Evolutionary conservation across 192 early-diverging fungal species (phyloP), one percentile per base, ranked within the genome.

Genomic region (Linnemannia schmuckeri): DNA sequence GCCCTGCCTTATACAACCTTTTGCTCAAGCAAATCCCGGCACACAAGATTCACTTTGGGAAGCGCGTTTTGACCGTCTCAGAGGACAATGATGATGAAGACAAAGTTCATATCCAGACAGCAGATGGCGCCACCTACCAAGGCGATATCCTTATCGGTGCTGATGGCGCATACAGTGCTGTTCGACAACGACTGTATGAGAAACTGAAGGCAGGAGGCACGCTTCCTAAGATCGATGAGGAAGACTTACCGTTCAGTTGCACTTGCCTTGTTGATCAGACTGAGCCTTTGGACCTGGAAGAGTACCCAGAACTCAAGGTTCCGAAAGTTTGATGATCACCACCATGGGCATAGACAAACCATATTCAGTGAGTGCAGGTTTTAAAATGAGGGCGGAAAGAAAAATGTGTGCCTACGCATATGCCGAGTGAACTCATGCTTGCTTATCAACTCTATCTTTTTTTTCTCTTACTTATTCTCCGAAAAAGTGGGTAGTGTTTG

Each of bases 71-170:
- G 17, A 27, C 57, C 12, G 5, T 82, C 54, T 13, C 24, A 22
- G 47, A 49, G 18, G 17, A 18, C 17, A 40, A 69, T 71, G 12
- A 72, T 33, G 75, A 89, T 3, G 57, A 78, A 30, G n/a, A n/a
- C n/a, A 78, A 71, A 35, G 78, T 89, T n/a, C 47, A n/a, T 44
- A 76, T 82, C 42, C 47, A 13, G 18, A 76, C 70, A 68, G 35
- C 71, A 9, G 88, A 89, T 33, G 52, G 70, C 1, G 46, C 77
- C 0, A 38, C 22, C 4, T 17, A 54, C 12, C 54, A 71, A 37
- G 88, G 88, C 9, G 75, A 75, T 41, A 46, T 83, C 24, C 46
- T 89, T 27, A 81, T 89, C 0, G 88, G 83, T 38, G 78, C 79
- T 3, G 88, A 89, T 76, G 85, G 85, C 40, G 76, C 77, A 3